phyloP scores from a whole-genome alignment of 768 basidiomycete species.

The Pholiota molesta region DNA sequence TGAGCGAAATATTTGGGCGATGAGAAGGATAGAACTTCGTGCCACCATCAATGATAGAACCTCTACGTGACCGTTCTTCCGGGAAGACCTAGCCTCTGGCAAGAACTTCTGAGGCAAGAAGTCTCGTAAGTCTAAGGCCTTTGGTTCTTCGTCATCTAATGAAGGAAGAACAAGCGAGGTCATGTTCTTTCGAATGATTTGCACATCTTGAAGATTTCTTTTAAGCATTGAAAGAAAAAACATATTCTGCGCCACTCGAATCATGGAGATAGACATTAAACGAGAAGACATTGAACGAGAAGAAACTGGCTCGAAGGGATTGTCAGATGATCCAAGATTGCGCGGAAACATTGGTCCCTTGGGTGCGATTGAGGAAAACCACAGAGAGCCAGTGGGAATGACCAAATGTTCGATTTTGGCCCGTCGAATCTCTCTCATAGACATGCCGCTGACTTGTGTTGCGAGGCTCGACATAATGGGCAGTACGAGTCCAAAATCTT shows the following conservation, averaged over 20 bases:
- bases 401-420: slow-evolving; percentile 72
- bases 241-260: slow-evolving; percentile 73
- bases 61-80: slow-evolving; percentile 22
- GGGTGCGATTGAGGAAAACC: slow-evolving; percentile 64
- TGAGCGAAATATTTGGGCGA: slow-evolving; percentile 71
- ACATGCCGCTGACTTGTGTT: slow-evolving; percentile 70
- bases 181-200: slow-evolving; percentile 67
- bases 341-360: slow-evolving; percentile 65
- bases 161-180: slow-evolving; percentile 62
- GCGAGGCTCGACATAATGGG: slow-evolving; percentile 63
- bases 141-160: slow-evolving; percentile 29
- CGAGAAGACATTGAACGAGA: too few species aligned
- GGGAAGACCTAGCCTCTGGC: slow-evolving; percentile 15
- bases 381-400: slow-evolving; percentile 70
- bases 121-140: slow-evolving; percentile 44
- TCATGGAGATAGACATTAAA: slow-evolving; percentile 59
- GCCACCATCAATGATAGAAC: slow-evolving; percentile 64
- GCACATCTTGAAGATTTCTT: slow-evolving; percentile 68
- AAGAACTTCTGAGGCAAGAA: slow-evolving; percentile 44
- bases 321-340: slow-evolving; percentile 32
- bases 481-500: slow-evolving; percentile 54
- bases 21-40: slow-evolving; percentile 68
- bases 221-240: slow-evolving; percentile 66
- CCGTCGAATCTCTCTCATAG: slow-evolving; percentile 70
- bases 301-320: slow-evolving; percentile 42